Evolutionary conservation across 2,329 filamentous ascomycete species (phyloP).

Genomic region (Penicillium sp.): DNA sequence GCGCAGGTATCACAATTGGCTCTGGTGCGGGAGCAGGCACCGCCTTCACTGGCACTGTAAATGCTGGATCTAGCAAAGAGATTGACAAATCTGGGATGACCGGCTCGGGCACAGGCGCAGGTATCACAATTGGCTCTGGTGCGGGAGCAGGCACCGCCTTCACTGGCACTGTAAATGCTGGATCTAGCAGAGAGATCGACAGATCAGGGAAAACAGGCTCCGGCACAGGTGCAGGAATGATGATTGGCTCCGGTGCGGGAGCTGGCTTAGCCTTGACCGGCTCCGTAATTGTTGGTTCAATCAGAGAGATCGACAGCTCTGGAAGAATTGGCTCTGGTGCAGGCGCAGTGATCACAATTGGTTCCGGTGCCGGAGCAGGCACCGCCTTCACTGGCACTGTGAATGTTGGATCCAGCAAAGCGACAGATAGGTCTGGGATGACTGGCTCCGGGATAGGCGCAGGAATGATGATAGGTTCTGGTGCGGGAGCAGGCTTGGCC

Average conservation of each 20-base stretch:
- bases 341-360: slow-evolving; percentile 17
- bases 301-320: slow-evolving; percentile 38
- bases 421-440: slow-evolving; percentile 36
- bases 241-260: slow-evolving; percentile 26
- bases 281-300: slow-evolving; percentile 38
- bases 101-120: slow-evolving; percentile 14
- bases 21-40: slow-evolving; percentile 28
- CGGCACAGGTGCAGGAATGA: slow-evolving; percentile 20
- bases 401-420: slow-evolving; percentile 34
- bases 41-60: slow-evolving; percentile 41
- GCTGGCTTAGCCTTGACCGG: slow-evolving; percentile 35
- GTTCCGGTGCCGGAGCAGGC: slow-evolving; percentile 27
- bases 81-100: slow-evolving; percentile 34
- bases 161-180: slow-evolving; percentile 43
- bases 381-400: slow-evolving; percentile 39
- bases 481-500: slow-evolving; percentile 24
- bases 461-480: slow-evolving; percentile 25
- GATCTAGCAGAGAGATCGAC: slow-evolving; percentile 39
- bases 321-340: slow-evolving; percentile 25
- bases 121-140: slow-evolving; percentile 26
- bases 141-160: slow-evolving; percentile 23
- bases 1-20: slow-evolving; percentile 24
- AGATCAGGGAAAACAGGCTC: slow-evolving; percentile 30
- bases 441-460: slow-evolving; percentile 26
- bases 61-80: slow-evolving; percentile 38